phyloP scores from a whole-genome alignment of 371 early-diverging fungal genomes.

The Lichtheimia corymbifera region DNA sequence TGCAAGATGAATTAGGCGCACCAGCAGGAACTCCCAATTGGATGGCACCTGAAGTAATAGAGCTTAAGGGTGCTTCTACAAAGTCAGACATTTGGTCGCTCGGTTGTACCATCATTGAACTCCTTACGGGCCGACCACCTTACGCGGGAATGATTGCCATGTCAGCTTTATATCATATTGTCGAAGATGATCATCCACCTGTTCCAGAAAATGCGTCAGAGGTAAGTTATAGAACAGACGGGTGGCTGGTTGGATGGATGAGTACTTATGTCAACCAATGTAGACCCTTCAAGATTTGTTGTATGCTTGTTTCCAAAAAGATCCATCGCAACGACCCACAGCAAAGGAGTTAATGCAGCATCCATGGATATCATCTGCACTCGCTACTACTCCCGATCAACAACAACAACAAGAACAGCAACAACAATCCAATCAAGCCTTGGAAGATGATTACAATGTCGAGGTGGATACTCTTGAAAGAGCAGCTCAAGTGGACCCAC shows the following conservation, averaged over 20 bases:
- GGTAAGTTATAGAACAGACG: slow-evolving; percentile 23
- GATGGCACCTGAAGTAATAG: slow-evolving; percentile 98
- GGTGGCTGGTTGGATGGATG: slow-evolving; percentile 1
- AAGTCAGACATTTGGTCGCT: slow-evolving; percentile 89
- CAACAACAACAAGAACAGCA: not conserved
- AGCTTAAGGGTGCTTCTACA: slow-evolving; percentile 77
- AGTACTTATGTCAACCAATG: not conserved
- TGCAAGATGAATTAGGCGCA: slow-evolving; percentile 59
- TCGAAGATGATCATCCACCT: slow-evolving; percentile 84
- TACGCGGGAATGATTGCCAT: slow-evolving; percentile 80
- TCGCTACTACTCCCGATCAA: slow-evolving; percentile 3
- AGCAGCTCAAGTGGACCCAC: not conserved
- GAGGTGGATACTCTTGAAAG: too few relatives aligned
- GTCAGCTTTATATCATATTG: slow-evolving; percentile 88
- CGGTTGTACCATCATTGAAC: slow-evolving; percentile 88
- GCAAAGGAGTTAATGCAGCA: slow-evolving; percentile 67
- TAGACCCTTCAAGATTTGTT: slow-evolving; percentile 71
- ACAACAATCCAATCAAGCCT: not conserved
- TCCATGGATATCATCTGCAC: slow-evolving; percentile 57
- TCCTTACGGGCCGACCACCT: slow-evolving; percentile 86
- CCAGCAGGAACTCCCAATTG: slow-evolving; percentile 94
- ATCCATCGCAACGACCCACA: slow-evolving; percentile 65
- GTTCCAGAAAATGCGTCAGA: slow-evolving; percentile 73
- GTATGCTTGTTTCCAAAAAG: slow-evolving; percentile 74
- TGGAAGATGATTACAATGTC: too few relatives aligned